Percentiles rank a stretch among this genome's conserved stretches.
Evolutionary conservation across 257 asterid species (phyloP).

Genomic region (Scutellaria galericulata): DNA sequence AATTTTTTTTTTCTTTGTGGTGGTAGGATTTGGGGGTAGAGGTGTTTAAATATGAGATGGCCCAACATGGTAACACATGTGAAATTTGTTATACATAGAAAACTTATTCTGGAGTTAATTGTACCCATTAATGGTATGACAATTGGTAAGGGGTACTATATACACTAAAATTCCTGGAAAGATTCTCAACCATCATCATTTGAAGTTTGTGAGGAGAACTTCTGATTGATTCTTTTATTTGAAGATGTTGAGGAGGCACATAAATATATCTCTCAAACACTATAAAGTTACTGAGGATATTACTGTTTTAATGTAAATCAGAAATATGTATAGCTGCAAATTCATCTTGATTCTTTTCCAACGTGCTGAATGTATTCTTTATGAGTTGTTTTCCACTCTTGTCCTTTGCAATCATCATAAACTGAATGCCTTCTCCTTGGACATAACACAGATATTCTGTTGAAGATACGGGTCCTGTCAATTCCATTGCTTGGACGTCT

Average conservation of each 20-base stretch:
- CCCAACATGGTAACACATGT: neutral
- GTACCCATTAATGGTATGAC: constrained; percentile 7
- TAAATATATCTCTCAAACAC: constrained; percentile 2
- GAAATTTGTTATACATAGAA: constrained; percentile 12
- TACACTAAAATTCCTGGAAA: neutral
- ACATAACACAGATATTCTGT: constrained; percentile 71
- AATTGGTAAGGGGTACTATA: constrained; percentile 15
- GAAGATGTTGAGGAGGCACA: neutral
- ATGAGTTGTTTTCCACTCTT: constrained; percentile 13
- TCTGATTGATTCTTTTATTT: constrained; percentile 12
- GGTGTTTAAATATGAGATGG: constrained; percentile 19
- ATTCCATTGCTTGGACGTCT: constrained; percentile 96
- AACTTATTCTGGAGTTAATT: neutral
- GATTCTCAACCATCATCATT: constrained; percentile 7
- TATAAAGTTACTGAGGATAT: neutral
- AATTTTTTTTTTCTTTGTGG: neutral
- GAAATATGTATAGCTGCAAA: constrained; percentile 19
- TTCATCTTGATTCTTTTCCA: constrained; percentile 10
- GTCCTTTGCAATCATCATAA: constrained; percentile 20
- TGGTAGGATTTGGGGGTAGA: neutral
- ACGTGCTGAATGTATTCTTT: constrained; percentile 8
- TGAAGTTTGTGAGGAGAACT: constrained; percentile 10
- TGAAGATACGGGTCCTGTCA: constrained; percentile 97
- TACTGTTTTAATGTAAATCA: constrained; percentile 14
- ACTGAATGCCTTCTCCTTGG: constrained; percentile 32